Conservation (phyloP, 257 asterid species). For the Solanum lignicaule region DNA sequence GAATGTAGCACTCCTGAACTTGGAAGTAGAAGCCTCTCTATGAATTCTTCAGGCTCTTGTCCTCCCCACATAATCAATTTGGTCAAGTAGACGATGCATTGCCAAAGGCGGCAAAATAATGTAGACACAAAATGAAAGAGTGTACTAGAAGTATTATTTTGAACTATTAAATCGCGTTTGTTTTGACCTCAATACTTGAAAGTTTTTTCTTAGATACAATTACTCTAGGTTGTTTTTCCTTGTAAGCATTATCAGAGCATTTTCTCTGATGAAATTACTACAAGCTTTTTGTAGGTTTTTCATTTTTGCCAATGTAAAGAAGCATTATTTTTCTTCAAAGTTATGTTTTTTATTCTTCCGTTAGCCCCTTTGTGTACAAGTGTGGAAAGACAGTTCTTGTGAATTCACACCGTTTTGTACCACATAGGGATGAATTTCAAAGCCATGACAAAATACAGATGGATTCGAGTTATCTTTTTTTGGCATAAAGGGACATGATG, state of each 20-base stretch:
- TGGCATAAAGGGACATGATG: not conserved
- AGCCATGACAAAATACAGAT: not conserved
- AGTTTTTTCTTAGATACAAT: conserved; percentile 2
- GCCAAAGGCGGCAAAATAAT: conserved; percentile 11
- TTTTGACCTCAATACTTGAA: not conserved
- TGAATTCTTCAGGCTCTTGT: conserved; percentile 38
- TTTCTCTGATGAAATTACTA: not conserved
- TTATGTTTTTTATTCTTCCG: not conserved
- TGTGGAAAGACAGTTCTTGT: not conserved
- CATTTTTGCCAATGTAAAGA: conserved; percentile 14
- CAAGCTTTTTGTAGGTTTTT: conserved; percentile 11
- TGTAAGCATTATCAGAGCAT: not conserved
- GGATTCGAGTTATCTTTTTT: not conserved
- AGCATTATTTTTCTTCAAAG: not conserved
- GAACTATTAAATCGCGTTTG: not conserved
- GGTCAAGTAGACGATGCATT: not conserved
- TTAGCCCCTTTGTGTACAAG: not conserved
- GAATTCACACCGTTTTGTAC: not conserved
- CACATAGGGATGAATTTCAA: not conserved
- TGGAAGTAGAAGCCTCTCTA: conserved; percentile 26
- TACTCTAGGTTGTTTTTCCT: conserved; percentile 21
- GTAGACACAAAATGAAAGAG: conserved; percentile 10
- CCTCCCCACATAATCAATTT: conserved; percentile 30
- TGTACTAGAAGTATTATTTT: not conserved
- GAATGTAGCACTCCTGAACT: conserved; percentile 32